Percentiles rank a stretch among this genome's conserved stretches.
These are phyloP conservation scores for Pyricularia sp. DNA, from an alignment of 2,329 filamentous ascomycete genomes.

Conservation along the genomic window DNA sequence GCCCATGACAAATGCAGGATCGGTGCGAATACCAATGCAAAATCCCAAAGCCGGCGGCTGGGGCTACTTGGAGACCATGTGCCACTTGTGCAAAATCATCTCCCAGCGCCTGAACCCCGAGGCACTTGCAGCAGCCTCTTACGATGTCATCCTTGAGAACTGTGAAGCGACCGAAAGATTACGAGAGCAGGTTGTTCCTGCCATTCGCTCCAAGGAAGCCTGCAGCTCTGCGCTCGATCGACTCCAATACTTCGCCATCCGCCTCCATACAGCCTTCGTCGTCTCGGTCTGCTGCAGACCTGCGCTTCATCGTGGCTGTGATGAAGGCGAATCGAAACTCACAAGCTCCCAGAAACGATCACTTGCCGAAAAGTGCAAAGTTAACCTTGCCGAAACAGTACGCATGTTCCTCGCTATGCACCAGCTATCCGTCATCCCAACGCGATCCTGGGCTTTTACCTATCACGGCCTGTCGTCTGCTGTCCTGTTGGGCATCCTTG, in stretches of 20 bases:
- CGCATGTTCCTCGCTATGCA: conserved; percentile 63
- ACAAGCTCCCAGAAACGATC: conserved; percentile 41
- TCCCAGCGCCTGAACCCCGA: conserved; percentile 48
- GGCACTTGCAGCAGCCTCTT: conserved; percentile 36
- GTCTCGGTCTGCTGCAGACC: conserved; percentile 57
- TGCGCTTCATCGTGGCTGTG: conserved; percentile 37
- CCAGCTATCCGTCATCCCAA: conserved; percentile 56
- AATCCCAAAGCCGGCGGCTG: conserved; percentile 35
- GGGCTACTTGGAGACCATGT: conserved; percentile 56
- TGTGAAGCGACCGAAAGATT: conserved; percentile 45
- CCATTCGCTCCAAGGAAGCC: conserved; percentile 49
- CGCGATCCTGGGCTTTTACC: conserved; percentile 58
- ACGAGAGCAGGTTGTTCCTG: conserved; percentile 35
- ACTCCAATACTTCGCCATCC: conserved; percentile 53
- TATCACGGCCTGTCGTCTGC: conserved; percentile 59
- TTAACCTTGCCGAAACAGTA: conserved; percentile 55
- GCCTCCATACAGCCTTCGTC: conserved; percentile 56
- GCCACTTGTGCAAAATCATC: conserved; percentile 52
- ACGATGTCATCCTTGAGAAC: conserved; percentile 46
- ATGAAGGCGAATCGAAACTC: conserved; percentile 34
- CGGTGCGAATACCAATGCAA: conserved; percentile 41
- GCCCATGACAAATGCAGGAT: conserved; percentile 52
- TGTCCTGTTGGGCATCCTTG: conserved; percentile 52
- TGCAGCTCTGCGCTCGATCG: conserved; percentile 55
- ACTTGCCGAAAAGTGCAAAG: conserved; percentile 49